A percentile compares a stretch with the other conserved stretches of the same genome.
These are phyloP conservation scores for Alternaria sp. DNA, from an alignment of 2,329 filamentous ascomycete genomes.

Conservation along the genomic window DNA sequence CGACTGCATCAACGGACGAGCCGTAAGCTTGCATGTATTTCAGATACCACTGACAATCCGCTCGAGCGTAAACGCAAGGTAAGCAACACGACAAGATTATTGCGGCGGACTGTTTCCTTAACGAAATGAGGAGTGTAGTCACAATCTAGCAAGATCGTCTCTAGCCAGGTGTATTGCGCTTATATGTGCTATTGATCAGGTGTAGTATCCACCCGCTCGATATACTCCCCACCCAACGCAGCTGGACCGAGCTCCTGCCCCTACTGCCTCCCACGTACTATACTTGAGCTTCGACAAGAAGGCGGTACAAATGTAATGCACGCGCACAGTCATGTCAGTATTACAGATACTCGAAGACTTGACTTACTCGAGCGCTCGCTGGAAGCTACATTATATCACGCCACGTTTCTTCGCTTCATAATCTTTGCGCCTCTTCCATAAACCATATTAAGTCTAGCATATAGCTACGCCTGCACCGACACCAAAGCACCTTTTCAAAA, in stretches of 20 bases:
- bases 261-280: not conserved
- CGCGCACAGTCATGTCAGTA: not conserved
- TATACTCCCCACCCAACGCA: not conserved
- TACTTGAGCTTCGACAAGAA: not conserved
- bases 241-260: not conserved
- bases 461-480: constrained; percentile 12
- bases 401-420: not conserved
- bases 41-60: not conserved
- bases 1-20: not conserved
- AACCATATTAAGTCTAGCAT: not conserved
- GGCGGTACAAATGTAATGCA: not conserved
- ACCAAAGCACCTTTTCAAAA: constrained; percentile 23
- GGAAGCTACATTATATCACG: not conserved
- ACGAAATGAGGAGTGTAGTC: not conserved
- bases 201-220: not conserved
- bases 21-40: not conserved
- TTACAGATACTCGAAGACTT: not conserved
- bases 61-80: not conserved
- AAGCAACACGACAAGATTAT: not conserved
- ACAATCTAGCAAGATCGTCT: not conserved
- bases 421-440: not conserved
- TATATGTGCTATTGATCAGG: not conserved
- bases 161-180: not conserved
- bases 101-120: not conserved
- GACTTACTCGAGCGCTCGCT: not conserved